Conservation (phyloP, 805 yeast species). For the Millerozyma acaciae region DNA sequence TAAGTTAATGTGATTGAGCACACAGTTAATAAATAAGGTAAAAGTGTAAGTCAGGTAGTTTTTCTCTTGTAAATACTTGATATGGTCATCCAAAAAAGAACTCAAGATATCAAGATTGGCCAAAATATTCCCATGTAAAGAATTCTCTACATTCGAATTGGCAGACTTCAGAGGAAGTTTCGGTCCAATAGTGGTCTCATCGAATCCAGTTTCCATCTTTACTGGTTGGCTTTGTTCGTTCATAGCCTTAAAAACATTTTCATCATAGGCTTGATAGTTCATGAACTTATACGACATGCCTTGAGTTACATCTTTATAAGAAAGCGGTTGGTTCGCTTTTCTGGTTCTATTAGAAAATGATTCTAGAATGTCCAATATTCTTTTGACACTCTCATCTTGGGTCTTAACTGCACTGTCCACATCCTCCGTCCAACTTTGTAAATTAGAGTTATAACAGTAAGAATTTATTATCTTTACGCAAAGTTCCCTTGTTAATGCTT, state of each 20-base stretch:
- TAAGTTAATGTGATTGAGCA: slow-evolving; percentile 30
- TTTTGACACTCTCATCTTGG: slow-evolving; percentile 23
- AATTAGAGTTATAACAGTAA: slow-evolving; percentile 24
- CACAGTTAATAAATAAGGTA: slow-evolving; percentile 31
- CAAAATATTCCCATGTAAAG: slow-evolving; percentile 29
- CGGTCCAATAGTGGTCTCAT: slow-evolving; percentile 9
- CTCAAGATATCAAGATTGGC: slow-evolving; percentile 24
- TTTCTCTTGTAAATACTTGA: slow-evolving; percentile 15
- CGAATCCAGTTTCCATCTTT: slow-evolving; percentile 10
- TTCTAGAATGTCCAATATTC: slow-evolving; percentile 30
- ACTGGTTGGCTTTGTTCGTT: slow-evolving; percentile 9
- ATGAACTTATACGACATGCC: slow-evolving; percentile 27
- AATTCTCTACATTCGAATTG: slow-evolving; percentile 22
- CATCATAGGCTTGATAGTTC: slow-evolving; percentile 22
- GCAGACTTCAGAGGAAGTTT: slow-evolving; percentile 17
- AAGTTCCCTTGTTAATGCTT: slow-evolving; percentile 29
- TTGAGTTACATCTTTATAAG: slow-evolving; percentile 26
- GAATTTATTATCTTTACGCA: slow-evolving; percentile 31
- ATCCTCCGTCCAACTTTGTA: slow-evolving; percentile 8
- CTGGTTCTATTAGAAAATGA: slow-evolving; percentile 17
- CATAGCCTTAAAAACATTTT: slow-evolving; percentile 15
- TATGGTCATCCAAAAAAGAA: slow-evolving; percentile 20
- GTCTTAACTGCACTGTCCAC: slow-evolving; percentile 6
- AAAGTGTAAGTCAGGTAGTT: slow-evolving; percentile 15
- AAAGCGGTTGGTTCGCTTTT: slow-evolving; percentile 9